Conservation (phyloP, 2,329 filamentous ascomycete genomes). For the Diaporthe vaccinii region DNA sequence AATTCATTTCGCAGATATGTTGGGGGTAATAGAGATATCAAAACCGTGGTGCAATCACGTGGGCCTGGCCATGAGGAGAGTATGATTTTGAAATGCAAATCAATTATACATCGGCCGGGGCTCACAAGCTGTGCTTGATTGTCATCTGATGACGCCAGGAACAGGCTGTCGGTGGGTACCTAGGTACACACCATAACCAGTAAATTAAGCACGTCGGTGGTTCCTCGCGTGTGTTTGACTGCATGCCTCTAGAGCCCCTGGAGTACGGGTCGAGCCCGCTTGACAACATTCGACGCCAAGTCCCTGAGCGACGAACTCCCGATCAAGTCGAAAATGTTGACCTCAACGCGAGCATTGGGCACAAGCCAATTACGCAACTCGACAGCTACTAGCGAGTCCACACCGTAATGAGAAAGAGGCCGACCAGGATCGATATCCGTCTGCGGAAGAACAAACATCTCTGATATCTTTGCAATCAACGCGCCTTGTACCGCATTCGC, state of each 20-base stretch:
- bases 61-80: no score
- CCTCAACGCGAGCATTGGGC: not conserved
- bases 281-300: not conserved
- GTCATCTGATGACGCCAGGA: no score
- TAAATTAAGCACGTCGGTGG: no score
- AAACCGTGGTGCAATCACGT: no score
- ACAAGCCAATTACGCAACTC: constrained; percentile 38
- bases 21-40: no score
- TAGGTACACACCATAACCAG: no score
- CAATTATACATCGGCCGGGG: no score
- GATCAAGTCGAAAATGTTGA: constrained; percentile 11
- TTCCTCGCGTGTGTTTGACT: no score
- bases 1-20: no score
- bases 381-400: constrained; percentile 36
- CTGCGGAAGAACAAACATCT: not conserved
- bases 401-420: constrained; percentile 20
- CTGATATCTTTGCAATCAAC: not conserved
- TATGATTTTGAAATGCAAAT: no score
- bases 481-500: not conserved
- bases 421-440: constrained; percentile 6
- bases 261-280: not conserved
- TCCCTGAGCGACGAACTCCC: not conserved
- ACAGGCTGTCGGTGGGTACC: not conserved
- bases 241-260: not conserved
- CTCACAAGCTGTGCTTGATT: no score